A percentile compares a stretch with the other conserved stretches of the same genome.
Evolutionary conservation across 345 rosid genomes (phyloP).

Genomic region (Punica granatum): DNA sequence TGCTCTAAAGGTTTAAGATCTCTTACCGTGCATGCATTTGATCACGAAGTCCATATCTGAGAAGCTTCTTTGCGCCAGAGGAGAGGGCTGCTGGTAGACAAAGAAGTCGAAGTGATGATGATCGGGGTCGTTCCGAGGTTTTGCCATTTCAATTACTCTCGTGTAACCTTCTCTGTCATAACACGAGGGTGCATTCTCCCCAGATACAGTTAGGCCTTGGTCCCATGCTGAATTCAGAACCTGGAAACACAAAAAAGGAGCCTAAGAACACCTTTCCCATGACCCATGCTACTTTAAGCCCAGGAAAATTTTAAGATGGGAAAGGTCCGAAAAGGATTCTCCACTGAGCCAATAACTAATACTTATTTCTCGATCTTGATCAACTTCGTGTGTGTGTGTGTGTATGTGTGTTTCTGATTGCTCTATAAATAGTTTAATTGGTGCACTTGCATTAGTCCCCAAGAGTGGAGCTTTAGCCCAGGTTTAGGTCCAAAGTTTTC

Average conservation of each 20-base stretch:
- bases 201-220: slow-evolving; percentile 51
- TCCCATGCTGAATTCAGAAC: slow-evolving; percentile 89
- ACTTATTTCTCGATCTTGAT: no score
- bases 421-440: no score
- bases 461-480: no score
- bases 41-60: slow-evolving; percentile 66
- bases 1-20: no score
- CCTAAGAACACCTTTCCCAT: background rate
- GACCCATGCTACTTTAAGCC: no score
- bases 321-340: no score
- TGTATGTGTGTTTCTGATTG: no score
- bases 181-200: slow-evolving; percentile 65
- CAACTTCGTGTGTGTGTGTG: no score
- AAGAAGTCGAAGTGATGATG: slow-evolving; percentile 61
- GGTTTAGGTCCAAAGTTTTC: no score
- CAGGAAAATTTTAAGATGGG: no score
- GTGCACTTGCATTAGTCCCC: no score
- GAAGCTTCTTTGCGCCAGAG: slow-evolving; percentile 67
- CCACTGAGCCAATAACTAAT: no score
- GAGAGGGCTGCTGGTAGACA: slow-evolving; percentile 71
- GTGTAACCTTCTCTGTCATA: slow-evolving; percentile 62
- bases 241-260: slow-evolving; percentile 20
- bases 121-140: slow-evolving; percentile 86
- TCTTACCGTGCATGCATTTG: slow-evolving; percentile 79
- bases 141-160: slow-evolving; percentile 75